Evolutionary conservation across 306 rosid species (phyloP).

Genomic region (Oxytropis ochrocephala): DNA sequence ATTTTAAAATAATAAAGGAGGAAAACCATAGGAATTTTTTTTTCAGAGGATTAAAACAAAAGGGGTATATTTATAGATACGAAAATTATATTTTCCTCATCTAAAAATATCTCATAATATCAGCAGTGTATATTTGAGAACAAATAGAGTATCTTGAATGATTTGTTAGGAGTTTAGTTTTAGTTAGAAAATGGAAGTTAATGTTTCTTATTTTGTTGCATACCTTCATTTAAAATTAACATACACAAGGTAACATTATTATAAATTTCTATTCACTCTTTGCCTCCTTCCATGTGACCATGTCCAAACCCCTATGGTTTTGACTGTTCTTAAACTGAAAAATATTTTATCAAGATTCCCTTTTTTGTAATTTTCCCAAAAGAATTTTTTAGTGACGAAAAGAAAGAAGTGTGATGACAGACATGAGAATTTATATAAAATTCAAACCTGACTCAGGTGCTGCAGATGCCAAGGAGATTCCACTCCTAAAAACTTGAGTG

Average conservation of each 20-base stretch:
- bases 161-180: neutral
- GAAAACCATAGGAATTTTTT: neutral
- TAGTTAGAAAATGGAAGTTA: neutral
- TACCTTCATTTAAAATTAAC: neutral
- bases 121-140: neutral
- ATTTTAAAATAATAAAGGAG: neutral
- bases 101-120: neutral
- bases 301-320: neutral
- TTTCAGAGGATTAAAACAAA: neutral
- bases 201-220: neutral
- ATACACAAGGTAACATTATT: neutral
- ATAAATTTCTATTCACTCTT: neutral
- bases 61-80: neutral
- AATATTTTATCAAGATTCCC: neutral
- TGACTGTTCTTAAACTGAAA: neutral
- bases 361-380: no score
- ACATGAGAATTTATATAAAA: neutral
- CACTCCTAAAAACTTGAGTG: neutral
- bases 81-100: neutral
- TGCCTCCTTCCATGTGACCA: neutral
- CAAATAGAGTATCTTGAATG: neutral
- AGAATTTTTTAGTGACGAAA: neutral
- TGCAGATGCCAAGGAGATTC: neutral
- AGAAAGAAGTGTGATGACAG: neutral
- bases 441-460: no score